These are phyloP conservation scores for Coemansia sp. DNA, from an alignment of 192 early-diverging fungal genomes.

Conservation along the genomic window DNA sequence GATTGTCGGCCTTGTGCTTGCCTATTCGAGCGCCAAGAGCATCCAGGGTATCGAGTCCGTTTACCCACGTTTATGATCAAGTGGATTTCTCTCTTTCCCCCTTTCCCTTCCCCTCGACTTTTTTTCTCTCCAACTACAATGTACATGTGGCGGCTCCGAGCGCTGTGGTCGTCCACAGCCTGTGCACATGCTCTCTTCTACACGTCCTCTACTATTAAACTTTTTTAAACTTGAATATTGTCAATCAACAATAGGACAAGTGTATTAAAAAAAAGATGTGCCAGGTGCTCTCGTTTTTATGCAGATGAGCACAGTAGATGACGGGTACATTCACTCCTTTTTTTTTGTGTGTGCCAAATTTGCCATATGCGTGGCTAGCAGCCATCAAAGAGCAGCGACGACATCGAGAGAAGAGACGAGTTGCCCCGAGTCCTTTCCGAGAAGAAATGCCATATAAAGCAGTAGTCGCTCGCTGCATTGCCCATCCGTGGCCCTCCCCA, in stretches of 20 bases:
- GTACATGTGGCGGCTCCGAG: not conserved
- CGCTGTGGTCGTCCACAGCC: not conserved
- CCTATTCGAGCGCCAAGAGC: not conserved
- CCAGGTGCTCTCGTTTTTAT: not conserved
- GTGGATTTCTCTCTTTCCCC: not conserved
- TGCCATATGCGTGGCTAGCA: conserved; percentile 6
- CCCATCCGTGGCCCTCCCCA: too few species aligned
- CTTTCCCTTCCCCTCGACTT: too few species aligned
- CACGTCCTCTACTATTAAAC: not conserved
- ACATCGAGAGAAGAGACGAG: not conserved
- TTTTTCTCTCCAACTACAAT: not conserved
- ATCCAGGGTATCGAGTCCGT: not conserved
- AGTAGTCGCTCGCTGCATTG: too few species aligned
- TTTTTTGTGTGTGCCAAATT: not conserved
- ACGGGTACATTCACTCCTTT: not conserved
- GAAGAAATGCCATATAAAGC: not conserved
- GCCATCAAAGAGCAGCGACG: not conserved
- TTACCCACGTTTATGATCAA: not conserved
- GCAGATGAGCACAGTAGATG: conserved; percentile 1
- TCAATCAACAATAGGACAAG: not conserved
- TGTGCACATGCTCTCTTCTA: not conserved
- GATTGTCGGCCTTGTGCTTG: not conserved
- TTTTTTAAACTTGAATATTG: not conserved
- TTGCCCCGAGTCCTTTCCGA: not conserved
- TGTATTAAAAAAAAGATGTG: not conserved